Percentiles rank a stretch among this genome's conserved stretches.
Evolutionary conservation across 345 rosid genomes (phyloP).

Genomic region (Rhizophora mangle): DNA sequence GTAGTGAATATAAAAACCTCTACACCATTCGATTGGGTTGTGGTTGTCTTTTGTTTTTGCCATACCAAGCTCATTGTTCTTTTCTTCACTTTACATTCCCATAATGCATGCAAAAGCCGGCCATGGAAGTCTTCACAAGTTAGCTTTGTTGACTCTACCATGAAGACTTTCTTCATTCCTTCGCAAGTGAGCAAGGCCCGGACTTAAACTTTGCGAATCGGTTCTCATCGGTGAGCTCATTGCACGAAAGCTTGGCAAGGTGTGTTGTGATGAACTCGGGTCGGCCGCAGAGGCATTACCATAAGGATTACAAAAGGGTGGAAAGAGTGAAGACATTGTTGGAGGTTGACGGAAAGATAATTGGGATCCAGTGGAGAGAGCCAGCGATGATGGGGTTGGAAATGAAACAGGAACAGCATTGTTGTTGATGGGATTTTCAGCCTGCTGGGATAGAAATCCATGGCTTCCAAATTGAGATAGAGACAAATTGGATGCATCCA

Average conservation of each 20-base stretch:
- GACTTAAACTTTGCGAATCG: conserved; percentile 38
- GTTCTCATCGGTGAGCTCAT: conserved; percentile 35
- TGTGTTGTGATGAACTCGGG: conserved; percentile 13
- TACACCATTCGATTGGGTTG: background rate
- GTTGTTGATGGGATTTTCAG: conserved; percentile 35
- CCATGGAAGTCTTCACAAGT: conserved; percentile 8
- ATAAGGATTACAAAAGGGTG: conserved; percentile 45
- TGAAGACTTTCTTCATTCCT: conserved; percentile 17
- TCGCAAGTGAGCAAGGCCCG: conserved; percentile 32
- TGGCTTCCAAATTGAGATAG: conserved; percentile 65
- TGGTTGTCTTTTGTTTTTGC: background rate
- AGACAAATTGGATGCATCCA: conserved; percentile 65
- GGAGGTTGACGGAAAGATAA: conserved; percentile 58
- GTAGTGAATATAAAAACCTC: background rate
- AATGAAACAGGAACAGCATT: conserved; percentile 13
- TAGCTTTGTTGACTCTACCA: conserved; percentile 26
- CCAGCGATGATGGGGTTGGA: conserved; percentile 23
- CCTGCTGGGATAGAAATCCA: conserved; percentile 50
- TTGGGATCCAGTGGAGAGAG: conserved; percentile 46
- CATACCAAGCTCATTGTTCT: too few species aligned
- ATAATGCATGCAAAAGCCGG: too few species aligned
- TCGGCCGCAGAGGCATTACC: conserved; percentile 11
- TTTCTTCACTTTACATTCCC: too few species aligned
- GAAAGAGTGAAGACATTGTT: conserved; percentile 50
- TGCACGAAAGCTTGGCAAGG: background rate